Conservation (phyloP, 768 basidiomycete genomes). For the Panaeolus cyanescens region DNA sequence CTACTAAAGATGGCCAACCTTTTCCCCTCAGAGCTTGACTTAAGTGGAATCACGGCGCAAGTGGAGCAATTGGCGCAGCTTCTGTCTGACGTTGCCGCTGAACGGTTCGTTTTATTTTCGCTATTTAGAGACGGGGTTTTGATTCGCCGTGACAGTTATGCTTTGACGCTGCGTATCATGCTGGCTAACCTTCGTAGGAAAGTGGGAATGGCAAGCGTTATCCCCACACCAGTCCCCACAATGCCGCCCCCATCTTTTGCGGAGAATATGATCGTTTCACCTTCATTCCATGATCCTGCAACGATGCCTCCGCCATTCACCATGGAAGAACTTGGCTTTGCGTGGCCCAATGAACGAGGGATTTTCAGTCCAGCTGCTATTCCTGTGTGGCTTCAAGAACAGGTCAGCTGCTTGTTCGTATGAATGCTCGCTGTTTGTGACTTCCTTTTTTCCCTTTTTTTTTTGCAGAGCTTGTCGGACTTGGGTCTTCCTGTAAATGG, state of each 20-base stretch:
- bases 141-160: slow-evolving; percentile 57
- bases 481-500: slow-evolving; percentile 91
- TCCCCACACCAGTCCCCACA: slow-evolving; percentile 47
- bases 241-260: slow-evolving; percentile 55
- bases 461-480: slow-evolving; percentile 75
- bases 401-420: slow-evolving; percentile 49
- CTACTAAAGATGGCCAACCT: slow-evolving; percentile 93
- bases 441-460: slow-evolving; percentile 5
- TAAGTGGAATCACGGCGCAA: slow-evolving; percentile 74
- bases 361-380: slow-evolving; percentile 80
- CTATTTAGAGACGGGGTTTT: not conserved
- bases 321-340: slow-evolving; percentile 83
- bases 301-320: slow-evolving; percentile 65
- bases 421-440: not conserved
- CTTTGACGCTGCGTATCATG: slow-evolving; percentile 91
- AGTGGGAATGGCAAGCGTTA: slow-evolving; percentile 63
- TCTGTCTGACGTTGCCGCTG: slow-evolving; percentile 90
- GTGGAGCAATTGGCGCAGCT: slow-evolving; percentile 91
- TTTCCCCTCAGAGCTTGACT: slow-evolving; percentile 83
- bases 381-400: slow-evolving; percentile 92
- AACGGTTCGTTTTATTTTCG: slow-evolving; percentile 53
- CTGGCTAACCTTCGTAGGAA: slow-evolving; percentile 89
- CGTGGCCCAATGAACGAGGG: slow-evolving; percentile 64
- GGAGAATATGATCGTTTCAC: slow-evolving; percentile 62
- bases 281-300: slow-evolving; percentile 54